phyloP scores from a whole-genome alignment of 2,329 filamentous ascomycete genomes.

The Monilinia polystroma region DNA sequence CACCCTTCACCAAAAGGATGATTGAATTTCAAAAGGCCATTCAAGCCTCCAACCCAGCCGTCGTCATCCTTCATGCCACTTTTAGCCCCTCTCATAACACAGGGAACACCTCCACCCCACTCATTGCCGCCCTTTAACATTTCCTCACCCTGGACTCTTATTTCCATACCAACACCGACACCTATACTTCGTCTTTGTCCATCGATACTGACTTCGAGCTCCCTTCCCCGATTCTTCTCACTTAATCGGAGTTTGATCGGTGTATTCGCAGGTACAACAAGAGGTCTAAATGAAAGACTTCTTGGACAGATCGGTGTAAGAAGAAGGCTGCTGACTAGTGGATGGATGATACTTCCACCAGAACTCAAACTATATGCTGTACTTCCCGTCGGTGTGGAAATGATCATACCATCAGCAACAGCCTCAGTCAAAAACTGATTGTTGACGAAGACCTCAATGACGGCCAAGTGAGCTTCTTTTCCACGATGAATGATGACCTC shows the following conservation, averaged over 20 bases:
- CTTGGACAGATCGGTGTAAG: slow-evolving; percentile 93
- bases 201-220: slow-evolving; percentile 78
- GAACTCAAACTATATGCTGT: slow-evolving; percentile 94
- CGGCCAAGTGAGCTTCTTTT: slow-evolving; percentile 82
- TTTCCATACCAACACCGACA: slow-evolving; percentile 75
- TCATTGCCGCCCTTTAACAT: slow-evolving; percentile 52
- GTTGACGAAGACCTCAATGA: slow-evolving; percentile 89
- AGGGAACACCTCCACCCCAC: slow-evolving; percentile 82
- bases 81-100: slow-evolving; percentile 68
- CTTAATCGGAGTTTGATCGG: slow-evolving; percentile 80
- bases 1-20: slow-evolving; percentile 81
- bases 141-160: slow-evolving; percentile 83
- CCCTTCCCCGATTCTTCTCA: slow-evolving; percentile 72
- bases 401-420: slow-evolving; percentile 90
- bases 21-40: slow-evolving; percentile 93
- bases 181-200: slow-evolving; percentile 65
- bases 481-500: slow-evolving; percentile 93
- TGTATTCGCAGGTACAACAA: slow-evolving; percentile 84
- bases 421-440: slow-evolving; percentile 89
- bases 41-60: slow-evolving; percentile 94
- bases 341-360: slow-evolving; percentile 91
- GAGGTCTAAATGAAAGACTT: slow-evolving; percentile 84
- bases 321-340: slow-evolving; percentile 81
- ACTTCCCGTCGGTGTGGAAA: slow-evolving; percentile 90
- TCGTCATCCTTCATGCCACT: slow-evolving; percentile 66